Conservation (phyloP, 371 early-diverging fungal genomes). For the Chytridium lagenaria region DNA sequence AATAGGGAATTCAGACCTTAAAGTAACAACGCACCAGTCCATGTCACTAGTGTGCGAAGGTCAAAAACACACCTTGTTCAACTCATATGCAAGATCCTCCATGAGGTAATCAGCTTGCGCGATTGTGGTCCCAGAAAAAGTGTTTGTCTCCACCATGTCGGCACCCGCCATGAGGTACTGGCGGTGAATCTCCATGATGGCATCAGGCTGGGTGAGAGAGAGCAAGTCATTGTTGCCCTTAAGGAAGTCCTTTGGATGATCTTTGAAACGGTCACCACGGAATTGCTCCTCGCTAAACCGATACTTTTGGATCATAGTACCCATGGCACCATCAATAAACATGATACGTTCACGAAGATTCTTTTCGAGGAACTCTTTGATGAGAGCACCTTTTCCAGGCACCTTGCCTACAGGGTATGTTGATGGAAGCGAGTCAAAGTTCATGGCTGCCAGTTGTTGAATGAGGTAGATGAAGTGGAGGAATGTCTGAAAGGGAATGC, state of each 20-base stretch:
- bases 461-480: background rate
- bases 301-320: constrained; percentile 71
- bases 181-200: constrained; percentile 84
- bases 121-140: constrained; percentile 88
- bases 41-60: background rate
- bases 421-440: background rate
- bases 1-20: background rate
- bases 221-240: constrained; percentile 95
- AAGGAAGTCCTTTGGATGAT: constrained; percentile 78
- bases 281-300: constrained; percentile 83
- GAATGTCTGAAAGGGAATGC: background rate
- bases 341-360: constrained; percentile 83
- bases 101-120: constrained; percentile 90
- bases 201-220: constrained; percentile 86
- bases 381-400: constrained; percentile 39
- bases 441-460: constrained; percentile 3
- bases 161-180: constrained; percentile 89
- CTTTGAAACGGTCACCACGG: constrained; percentile 81
- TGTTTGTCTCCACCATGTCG: constrained; percentile 94
- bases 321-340: constrained; percentile 81
- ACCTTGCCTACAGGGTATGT: constrained; percentile 38
- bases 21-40: background rate
- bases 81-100: constrained; percentile 83
- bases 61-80: constrained; percentile 71
- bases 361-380: constrained; percentile 70